Base-by-base conservation (phyloP, 768 basidiomycete species). In the Tricholoma terreum region DNA sequence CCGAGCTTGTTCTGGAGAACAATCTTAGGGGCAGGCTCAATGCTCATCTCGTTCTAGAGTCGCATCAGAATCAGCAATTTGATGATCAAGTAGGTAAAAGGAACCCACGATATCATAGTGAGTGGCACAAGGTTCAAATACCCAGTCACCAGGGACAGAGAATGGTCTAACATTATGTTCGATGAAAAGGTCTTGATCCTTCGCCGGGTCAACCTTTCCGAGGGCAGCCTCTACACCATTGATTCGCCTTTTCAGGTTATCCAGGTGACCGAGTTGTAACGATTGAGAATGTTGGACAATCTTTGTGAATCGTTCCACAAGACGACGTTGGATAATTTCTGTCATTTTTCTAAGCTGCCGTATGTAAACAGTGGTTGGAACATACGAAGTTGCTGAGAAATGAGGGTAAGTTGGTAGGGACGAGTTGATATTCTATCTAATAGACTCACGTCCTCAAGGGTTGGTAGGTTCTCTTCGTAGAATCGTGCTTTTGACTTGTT, bases 1-100 rank as follows among this genome's bases (percentile, higher is more conserved):
- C 73, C 72, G 22, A 92, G 78, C 60, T 86, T 89, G 68, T 94
- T 94, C 73, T 94, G 92, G 19, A 94, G 74, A 66, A 89, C 84
- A 2, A 90, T 77, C 69, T 90, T 92, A 0, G 92, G 85, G 7
- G 80, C 81, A 19, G 81, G 73, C 34, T 92, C 92, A 11, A 86
- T 69, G 65, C 75, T 85, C 70, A 92, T 80, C 6, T 78, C 81
- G 38, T 73, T 76, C 87, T 89, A 59, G 42, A 6, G n/a, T 33
- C 12, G 56, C 34, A 40, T 50, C 60, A 50, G 59, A 45, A 58
- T 52, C 24, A 49, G 33, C 42, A 40, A 42, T 42, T 50, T 0
- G 9, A 15, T 9, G 43, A 50, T 42, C 4, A 24, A 45, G 50
- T 40, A 40, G 50, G 48, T 24, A 21, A 14, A 17, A 38, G 24